Evolutionary conservation across 2,329 filamentous ascomycete genomes (phyloP), one percentile per base, ranked within the genome.

Genomic region (Cladobotryum protrusum): DNA sequence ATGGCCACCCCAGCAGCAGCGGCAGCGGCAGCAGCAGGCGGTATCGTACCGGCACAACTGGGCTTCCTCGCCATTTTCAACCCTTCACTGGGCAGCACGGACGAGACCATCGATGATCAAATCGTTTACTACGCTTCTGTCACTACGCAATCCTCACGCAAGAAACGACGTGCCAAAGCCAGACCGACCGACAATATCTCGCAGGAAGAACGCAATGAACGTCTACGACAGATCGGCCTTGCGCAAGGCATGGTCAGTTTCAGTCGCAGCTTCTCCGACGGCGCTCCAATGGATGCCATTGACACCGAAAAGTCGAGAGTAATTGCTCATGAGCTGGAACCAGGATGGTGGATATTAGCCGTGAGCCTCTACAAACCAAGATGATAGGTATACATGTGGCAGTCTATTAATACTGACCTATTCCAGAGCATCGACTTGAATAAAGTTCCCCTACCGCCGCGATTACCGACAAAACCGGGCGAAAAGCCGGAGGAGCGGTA

Each of bases 211-310:
- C 82, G 83, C 63, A 93, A 97, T 68, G 87, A 95, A 71, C 86
- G 85, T 59, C 74, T 97, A 61, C 82, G 93, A 56, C 91, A 96
- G 74, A 90, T 99, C 64, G 93, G 93, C 35, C 81, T 99, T 55
- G 93, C 93, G 37, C 93, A 99, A 72, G 93, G 91, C 64, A 96
- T 97, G 86, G 86, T 95, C 52, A 87, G 85, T 65, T 99, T 99
- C 71, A 87, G 88, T 61, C 86, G 84, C 63, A 91, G 84, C 60
- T 99, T 99, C 68, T 87, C 91, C 2, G 78, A 82, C 54, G 88
- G 85, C 52, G 77, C 84, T 57, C 67, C 87, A 2, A 81, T 96
- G 36, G 89, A 96, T 61, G 83, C 83, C 9, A 85, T 99, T 52
- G 93, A 99, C 63, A 97, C 93, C 1, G 88, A 96, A 60, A 93